Evolutionary conservation across 768 basidiomycete species (phyloP).

Genomic region (Xerocomellus intermedius): DNA sequence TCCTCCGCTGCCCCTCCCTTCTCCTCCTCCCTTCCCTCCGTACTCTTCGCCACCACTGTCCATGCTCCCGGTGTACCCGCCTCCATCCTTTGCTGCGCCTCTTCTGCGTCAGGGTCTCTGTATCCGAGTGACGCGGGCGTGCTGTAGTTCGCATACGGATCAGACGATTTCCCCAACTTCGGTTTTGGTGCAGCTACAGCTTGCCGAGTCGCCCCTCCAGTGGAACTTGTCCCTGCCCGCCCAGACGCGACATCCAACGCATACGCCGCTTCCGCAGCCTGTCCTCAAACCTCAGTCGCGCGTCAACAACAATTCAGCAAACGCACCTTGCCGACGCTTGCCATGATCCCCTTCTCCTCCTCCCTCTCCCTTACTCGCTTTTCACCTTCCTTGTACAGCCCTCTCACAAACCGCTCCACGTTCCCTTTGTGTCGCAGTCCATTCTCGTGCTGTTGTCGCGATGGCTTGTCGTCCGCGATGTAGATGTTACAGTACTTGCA

Average conservation of each 20-base stretch:
- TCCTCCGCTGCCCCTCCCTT: constrained; percentile 37
- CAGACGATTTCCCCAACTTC: constrained; percentile 51
- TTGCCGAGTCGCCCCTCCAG: constrained; percentile 8
- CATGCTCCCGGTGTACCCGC: constrained; percentile 79
- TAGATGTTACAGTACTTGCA: constrained; percentile 98
- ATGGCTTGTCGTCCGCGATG: constrained; percentile 95
- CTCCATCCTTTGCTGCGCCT: constrained; percentile 54
- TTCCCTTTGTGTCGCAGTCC: constrained; percentile 94
- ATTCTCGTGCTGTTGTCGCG: constrained; percentile 86
- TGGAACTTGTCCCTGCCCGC: constrained; percentile 34
- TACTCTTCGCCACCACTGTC: constrained; percentile 51
- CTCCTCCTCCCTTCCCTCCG: neutral
- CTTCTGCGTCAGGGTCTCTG: constrained; percentile 74
- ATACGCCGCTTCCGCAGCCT: constrained; percentile 82
- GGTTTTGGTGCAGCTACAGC: constrained; percentile 29
- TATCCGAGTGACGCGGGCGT: constrained; percentile 84
- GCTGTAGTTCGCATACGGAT: constrained; percentile 81
- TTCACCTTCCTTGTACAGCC: constrained; percentile 91
- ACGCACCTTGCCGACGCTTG: constrained; percentile 72
- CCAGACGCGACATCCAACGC: constrained; percentile 76
- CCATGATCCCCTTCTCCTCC: constrained; percentile 88
- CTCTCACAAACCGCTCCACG: constrained; percentile 86
- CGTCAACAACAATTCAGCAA: neutral
- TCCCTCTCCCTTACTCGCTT: constrained; percentile 82
- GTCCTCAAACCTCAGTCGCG: constrained; percentile 6